These are phyloP conservation scores for Alternaria angustiovoidea DNA, from an alignment of 2,329 filamentous ascomycete genomes.

Conservation along the genomic window DNA sequence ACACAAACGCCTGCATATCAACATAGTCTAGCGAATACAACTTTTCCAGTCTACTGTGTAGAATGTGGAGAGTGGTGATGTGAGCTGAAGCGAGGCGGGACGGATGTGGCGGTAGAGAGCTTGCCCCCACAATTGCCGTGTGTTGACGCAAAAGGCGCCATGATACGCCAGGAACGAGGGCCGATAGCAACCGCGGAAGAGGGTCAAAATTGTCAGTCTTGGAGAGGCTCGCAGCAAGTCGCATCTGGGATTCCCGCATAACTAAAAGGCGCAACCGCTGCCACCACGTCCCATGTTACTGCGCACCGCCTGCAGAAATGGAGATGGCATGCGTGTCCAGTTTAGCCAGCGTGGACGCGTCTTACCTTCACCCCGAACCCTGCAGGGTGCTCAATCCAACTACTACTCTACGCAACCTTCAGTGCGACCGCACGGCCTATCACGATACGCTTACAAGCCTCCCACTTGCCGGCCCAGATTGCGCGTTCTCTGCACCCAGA, in stretches of 20 bases:
- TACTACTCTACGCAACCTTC: constrained; percentile 26
- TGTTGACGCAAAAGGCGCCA: constrained; percentile 22
- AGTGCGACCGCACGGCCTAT: constrained; percentile 28
- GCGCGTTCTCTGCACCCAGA: constrained; percentile 45
- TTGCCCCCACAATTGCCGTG: constrained; percentile 17
- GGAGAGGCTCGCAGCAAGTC: constrained; percentile 20
- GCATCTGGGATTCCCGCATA: constrained; percentile 23
- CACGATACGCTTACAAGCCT: constrained; percentile 13
- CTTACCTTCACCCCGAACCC: constrained; percentile 21
- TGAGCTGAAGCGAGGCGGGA: constrained; percentile 1
- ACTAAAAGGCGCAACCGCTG: constrained; percentile 28
- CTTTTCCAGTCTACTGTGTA: background rate
- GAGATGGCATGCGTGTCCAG: constrained; percentile 42
- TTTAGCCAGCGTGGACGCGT: constrained; percentile 43
- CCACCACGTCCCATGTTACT: constrained; percentile 39
- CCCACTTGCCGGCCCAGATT: constrained; percentile 26
- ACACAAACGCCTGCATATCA: no score
- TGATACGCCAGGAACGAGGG: constrained; percentile 28
- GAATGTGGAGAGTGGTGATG: background rate
- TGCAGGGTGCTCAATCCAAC: constrained; percentile 16
- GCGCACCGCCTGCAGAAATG: constrained; percentile 42
- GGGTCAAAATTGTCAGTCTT: constrained; percentile 25
- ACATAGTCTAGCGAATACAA: background rate
- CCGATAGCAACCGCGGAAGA: constrained; percentile 36
- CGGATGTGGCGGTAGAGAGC: background rate